Evolutionary conservation across 2,329 filamentous ascomycete genomes (phyloP).

Genomic region (Phaeoacremonium minimum): DNA sequence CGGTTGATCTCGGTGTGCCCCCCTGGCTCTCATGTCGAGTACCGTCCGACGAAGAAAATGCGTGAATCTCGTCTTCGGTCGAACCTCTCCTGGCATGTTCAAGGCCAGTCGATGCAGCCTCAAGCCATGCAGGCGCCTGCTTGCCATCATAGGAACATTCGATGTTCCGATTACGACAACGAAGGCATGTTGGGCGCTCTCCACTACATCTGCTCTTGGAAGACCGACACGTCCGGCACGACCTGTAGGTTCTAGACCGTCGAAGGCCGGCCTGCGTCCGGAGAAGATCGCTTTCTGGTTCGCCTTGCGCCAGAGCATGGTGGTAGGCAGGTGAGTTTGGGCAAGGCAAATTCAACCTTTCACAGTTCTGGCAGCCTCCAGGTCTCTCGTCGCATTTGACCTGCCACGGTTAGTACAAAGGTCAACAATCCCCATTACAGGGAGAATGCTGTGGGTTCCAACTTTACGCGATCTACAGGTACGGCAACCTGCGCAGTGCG

Average conservation of each 20-base stretch:
- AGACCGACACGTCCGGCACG: slow-evolving; percentile 8
- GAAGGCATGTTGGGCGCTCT: slow-evolving; percentile 8
- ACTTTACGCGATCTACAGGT: no score
- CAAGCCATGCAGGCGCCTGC: slow-evolving; percentile 10
- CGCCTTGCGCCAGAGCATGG: slow-evolving; percentile 1
- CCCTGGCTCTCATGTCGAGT: not conserved
- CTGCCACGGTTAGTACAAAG: no score
- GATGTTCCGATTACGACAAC: slow-evolving; percentile 8
- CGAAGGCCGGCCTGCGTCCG: slow-evolving; percentile 8
- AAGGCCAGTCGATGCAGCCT: slow-evolving; percentile 6
- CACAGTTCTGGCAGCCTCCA: slow-evolving; percentile 7
- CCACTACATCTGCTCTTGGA: slow-evolving; percentile 12
- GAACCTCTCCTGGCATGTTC: no score
- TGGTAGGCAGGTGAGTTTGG: slow-evolving; percentile 6
- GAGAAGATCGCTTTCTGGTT: slow-evolving; percentile 4
- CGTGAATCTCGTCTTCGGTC: not conserved
- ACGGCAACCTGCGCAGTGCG: no score
- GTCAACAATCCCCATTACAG: no score
- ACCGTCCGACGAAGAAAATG: no score
- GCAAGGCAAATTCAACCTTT: slow-evolving; percentile 8
- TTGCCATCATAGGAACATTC: slow-evolving; percentile 12
- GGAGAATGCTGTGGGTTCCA: no score
- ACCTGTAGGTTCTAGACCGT: slow-evolving; percentile 11
- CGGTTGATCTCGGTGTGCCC: not conserved
- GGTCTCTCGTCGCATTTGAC: slow-evolving; percentile 13